Conservation (phyloP, 2,329 filamentous ascomycete genomes). For the Diaporthe velutina region DNA sequence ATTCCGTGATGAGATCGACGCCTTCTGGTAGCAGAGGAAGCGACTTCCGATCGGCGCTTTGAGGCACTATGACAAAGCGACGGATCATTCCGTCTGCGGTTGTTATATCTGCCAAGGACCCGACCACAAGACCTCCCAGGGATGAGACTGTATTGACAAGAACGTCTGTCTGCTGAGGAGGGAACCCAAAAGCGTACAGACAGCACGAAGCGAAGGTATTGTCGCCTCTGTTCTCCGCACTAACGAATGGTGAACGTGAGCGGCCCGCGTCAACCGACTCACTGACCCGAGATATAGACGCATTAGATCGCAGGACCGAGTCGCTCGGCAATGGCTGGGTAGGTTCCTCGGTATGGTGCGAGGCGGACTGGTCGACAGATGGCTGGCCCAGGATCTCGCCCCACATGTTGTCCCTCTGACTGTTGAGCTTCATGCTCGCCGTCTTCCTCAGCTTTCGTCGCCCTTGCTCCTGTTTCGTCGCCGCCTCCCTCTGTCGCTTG, state of each 20-base stretch:
- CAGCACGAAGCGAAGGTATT: slow-evolving; percentile 67
- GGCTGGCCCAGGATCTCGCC: slow-evolving; percentile 80
- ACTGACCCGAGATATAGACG: slow-evolving; percentile 6
- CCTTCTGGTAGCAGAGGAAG: slow-evolving; percentile 57
- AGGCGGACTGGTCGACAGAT: slow-evolving; percentile 46
- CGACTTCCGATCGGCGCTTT: slow-evolving; percentile 59
- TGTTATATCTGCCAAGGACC: slow-evolving; percentile 57
- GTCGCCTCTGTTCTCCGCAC: slow-evolving; percentile 46
- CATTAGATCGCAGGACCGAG: slow-evolving; percentile 27
- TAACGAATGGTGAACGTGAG: slow-evolving; percentile 41
- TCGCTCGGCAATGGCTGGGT: slow-evolving; percentile 33
- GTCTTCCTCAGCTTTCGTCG: slow-evolving; percentile 88
- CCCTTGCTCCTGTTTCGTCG: slow-evolving; percentile 64
- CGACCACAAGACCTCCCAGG: slow-evolving; percentile 59
- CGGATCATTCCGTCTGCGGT: slow-evolving; percentile 46
- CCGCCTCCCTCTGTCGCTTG: slow-evolving; percentile 70
- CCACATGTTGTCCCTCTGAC: slow-evolving; percentile 89
- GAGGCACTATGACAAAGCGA: slow-evolving; percentile 69
- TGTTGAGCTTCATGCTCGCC: slow-evolving; percentile 85
- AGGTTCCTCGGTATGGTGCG: slow-evolving; percentile 34
- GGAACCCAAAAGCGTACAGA: slow-evolving; percentile 74
- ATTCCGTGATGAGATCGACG: slow-evolving; percentile 79
- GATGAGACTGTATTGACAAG: slow-evolving; percentile 62
- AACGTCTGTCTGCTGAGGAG: slow-evolving; percentile 61
- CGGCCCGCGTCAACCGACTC: slow-evolving; percentile 24